Percentiles rank a stretch among this genome's conserved stretches.
Evolutionary conservation across 106 monocot species (phyloP).

Genomic region (Dioscorea alata): DNA sequence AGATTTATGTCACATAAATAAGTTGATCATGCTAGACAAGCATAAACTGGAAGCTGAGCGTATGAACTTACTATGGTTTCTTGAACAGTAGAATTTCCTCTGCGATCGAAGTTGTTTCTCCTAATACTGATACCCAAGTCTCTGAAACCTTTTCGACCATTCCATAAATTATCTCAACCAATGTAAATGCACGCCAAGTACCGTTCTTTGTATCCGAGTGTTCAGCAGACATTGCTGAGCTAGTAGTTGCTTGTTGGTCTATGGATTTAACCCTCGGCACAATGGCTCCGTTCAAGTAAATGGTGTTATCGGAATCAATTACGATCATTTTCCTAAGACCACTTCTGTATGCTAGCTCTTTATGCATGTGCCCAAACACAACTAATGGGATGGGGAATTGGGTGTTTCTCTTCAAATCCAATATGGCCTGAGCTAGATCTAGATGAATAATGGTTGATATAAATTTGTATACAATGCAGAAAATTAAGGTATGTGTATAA

Average conservation of each 20-base stretch:
- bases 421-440: constrained; percentile 86
- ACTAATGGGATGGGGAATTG: constrained; percentile 52
- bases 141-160: constrained; percentile 58
- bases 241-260: not conserved
- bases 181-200: constrained; percentile 55
- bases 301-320: constrained; percentile 38
- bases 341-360: constrained; percentile 45
- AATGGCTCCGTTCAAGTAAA: constrained; percentile 88
- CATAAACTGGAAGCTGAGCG: too few species aligned
- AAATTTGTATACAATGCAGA: too few species aligned
- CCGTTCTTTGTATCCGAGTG: constrained; percentile 1
- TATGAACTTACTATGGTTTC: constrained; percentile 9
- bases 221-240: not conserved
- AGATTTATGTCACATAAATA: too few species aligned
- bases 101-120: constrained; percentile 16
- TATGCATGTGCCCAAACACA: constrained; percentile 98
- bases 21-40: too few species aligned
- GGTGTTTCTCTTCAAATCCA: constrained; percentile 39
- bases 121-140: constrained; percentile 56
- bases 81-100: constrained; percentile 55
- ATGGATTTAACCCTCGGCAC: constrained; percentile 65
- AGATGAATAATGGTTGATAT: not conserved
- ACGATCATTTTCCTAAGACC: constrained; percentile 74
- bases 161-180: constrained; percentile 45
- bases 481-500: too few species aligned